Evolutionary conservation across 2,329 filamentous ascomycete genomes (phyloP), one percentile per base, ranked within the genome.

Genomic region (Scedosporium dehoogii): DNA sequence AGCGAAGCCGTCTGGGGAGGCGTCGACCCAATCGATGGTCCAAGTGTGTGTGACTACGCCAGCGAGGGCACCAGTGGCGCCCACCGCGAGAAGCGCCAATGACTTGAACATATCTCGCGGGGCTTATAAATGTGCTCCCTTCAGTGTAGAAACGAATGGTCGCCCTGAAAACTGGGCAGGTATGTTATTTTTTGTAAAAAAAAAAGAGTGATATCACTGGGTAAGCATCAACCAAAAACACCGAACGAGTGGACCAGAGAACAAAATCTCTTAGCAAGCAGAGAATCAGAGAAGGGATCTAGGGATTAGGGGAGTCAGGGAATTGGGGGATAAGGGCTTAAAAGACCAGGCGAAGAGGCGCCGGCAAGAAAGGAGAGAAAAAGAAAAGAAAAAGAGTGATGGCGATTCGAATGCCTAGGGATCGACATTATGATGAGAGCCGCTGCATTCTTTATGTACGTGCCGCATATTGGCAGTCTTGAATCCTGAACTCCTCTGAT

Each of bases 11-110:
- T 67, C 62, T n/a, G 65, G 62, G 7, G 64, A 59, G 4, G 59
- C 21, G 3, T 64, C 14, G 4, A 66, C 62, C 64, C 65, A 66
- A 9, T 61, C 64, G n/a, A 65, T 56, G 14, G 63, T 48, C 62
- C 63, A 67, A 44, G 65, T 46, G 23, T 61, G 55, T 10, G 41
- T 62, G 2, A 55, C 59, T 5, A 63, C 61, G 21, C 62, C 62
- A 21, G 65, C 64, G 5, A 62, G 18, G 41, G 62, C 62, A 6
- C 62, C 46, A 7, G 62, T n/a, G 4, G 58, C 62, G 21, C 33
- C 44, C 10, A 46, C 51, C 29, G 38, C 23, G 9, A 61, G 51
- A 21, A 61, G 51, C 41, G 12, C 3, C 6, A 61, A 41, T 23
- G 60, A 46, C 33, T 23, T 57, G 33, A 61, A 51, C 60, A 61